A percentile compares a stretch with the other conserved stretches of the same genome.
phyloP scores from a whole-genome alignment of 371 early-diverging fungal genomes.

The Haplosporangium sp. region DNA sequence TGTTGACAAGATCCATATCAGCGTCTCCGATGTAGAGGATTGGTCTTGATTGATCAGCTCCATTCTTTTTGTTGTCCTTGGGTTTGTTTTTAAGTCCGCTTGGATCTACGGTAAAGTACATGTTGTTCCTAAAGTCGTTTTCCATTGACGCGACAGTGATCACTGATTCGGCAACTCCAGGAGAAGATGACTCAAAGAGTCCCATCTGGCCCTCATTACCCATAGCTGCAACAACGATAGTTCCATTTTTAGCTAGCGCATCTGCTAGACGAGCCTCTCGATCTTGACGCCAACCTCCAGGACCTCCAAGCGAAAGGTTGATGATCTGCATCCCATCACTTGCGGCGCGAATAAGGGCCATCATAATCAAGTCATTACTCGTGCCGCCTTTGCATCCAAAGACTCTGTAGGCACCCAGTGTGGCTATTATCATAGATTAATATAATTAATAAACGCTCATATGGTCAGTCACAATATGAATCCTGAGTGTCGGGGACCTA shows the following conservation, averaged over 20 bases:
- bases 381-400: conserved; percentile 75
- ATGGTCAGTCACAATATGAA: no score
- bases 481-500: not conserved
- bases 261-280: conserved; percentile 60
- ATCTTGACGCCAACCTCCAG: conserved; percentile 64
- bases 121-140: conserved; percentile 55
- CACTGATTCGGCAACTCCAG: conserved; percentile 71
- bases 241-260: conserved; percentile 58
- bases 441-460: not conserved
- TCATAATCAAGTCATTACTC: conserved; percentile 70
- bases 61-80: conserved; percentile 3
- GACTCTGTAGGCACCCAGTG: conserved; percentile 70
- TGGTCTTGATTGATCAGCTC: conserved; percentile 5
- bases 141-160: conserved; percentile 82
- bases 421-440: conserved; percentile 41
- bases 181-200: conserved; percentile 69
- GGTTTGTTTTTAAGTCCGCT: not conserved
- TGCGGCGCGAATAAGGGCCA: conserved; percentile 69
- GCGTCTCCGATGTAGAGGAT: conserved; percentile 44
- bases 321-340: conserved; percentile 72
- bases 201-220: conserved; percentile 83
- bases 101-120: conserved; percentile 36
- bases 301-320: conserved; percentile 77
- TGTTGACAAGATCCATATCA: conserved; percentile 36
- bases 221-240: conserved; percentile 71